A percentile compares a stretch with the other conserved stretches of the same genome.
These are phyloP conservation scores for Arabidopsis arenosa DNA, from an alignment of 345 rosid genomes.

Conservation along the genomic window DNA sequence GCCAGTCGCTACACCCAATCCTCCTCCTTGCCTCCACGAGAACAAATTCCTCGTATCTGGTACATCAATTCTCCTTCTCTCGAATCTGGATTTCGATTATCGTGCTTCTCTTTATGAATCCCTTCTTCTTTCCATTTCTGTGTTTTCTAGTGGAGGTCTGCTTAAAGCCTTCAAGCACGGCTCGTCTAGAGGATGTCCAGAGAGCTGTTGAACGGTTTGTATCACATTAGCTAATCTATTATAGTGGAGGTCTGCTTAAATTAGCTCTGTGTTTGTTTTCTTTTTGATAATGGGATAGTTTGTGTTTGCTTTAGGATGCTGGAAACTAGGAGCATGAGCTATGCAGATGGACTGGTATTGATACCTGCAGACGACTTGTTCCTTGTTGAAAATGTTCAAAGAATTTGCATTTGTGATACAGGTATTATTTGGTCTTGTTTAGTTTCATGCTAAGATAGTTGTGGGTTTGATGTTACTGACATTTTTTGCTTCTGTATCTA, in stretches of 20 bases:
- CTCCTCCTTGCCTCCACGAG: slow-evolving; percentile 36
- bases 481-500: slow-evolving; percentile 43
- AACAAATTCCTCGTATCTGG: slow-evolving; percentile 77
- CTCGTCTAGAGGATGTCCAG: slow-evolving; percentile 66
- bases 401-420: slow-evolving; percentile 77
- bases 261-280: background rate
- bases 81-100: background rate
- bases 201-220: slow-evolving; percentile 75
- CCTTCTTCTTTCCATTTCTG: background rate
- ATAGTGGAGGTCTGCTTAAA: background rate
- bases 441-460: background rate
- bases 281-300: slow-evolving; percentile 11
- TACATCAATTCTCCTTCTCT: slow-evolving; percentile 22
- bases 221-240: background rate
- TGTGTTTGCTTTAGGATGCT: slow-evolving; percentile 66
- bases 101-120: background rate
- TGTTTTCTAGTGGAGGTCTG: slow-evolving; percentile 81
- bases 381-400: slow-evolving; percentile 73
- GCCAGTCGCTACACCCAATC: slow-evolving; percentile 45
- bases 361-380: slow-evolving; percentile 74
- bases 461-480: slow-evolving; percentile 16
- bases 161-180: slow-evolving; percentile 86
- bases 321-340: slow-evolving; percentile 87
- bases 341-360: slow-evolving; percentile 76
- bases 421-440: slow-evolving; percentile 49